Evolutionary conservation across 148 eudicot species (phyloP), one percentile per base, ranked within the genome.

Genomic region (Silene uniflora): DNA sequence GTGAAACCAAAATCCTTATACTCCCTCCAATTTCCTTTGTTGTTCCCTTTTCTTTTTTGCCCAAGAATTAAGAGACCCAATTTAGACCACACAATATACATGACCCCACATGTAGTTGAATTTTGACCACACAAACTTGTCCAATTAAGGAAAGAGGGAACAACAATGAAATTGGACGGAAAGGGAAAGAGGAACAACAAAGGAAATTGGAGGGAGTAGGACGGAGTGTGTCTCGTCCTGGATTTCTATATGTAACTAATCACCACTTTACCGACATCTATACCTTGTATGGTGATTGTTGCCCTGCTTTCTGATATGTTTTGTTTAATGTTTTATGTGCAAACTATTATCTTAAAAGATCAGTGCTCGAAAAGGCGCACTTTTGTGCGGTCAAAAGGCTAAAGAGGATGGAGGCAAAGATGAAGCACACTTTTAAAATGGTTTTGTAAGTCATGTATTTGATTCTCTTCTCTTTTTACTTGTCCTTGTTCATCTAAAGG

Each of bases 331-430:
- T 11, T 22, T 39, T 39, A 39, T 39, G 10, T 39, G 44, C 44
- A 39, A 39, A 39, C 44, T 39, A 39, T 39, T 39, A 39, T 39
- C 44, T 21, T 44, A 46, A 68, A 58, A 55, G 16, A 44, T 56
- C 56, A 76, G 66, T 67, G 73, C 59, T 63, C 6, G 24, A 16
- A 59, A 76, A 76, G 61, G 52, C 32, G 66, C 13, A 58, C 79
- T 75, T 75, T 56, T 35, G 52, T 25, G 73, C 61, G 60, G 73
- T 68, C 79, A 76, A 76, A 76, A 76, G 54, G 42, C 22, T 18
- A 59, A 69, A 69, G 18, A 65, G 52, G 32, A 29, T 64, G 71
- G 19, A 29, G 44, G 47, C 62, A 27, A 29, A 23, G 62, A 46
- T 12, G 71, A 75, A 42, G 24, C 22, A 23, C 21, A 27, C 67